A percentile compares a stretch with the other conserved stretches of the same genome.
phyloP scores from a whole-genome alignment of 495 filamentous ascomycete genomes.

The Lentithecium fluviatile region DNA sequence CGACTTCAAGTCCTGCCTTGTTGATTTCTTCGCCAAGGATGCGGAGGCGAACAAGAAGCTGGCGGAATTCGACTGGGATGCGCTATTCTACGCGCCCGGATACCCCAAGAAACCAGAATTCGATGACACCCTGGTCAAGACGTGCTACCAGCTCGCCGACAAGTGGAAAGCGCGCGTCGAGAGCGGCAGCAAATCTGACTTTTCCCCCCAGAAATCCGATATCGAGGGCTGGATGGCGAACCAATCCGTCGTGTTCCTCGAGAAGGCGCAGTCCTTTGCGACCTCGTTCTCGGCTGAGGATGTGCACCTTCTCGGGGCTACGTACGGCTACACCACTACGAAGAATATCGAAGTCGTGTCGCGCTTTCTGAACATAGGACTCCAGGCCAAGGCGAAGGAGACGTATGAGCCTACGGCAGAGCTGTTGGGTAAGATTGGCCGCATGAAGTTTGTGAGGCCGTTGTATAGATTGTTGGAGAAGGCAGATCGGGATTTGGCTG shows the following conservation, averaged over 20 bases:
- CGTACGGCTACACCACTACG: conserved; percentile 66
- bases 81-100: conserved; percentile 80
- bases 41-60: conserved; percentile 64
- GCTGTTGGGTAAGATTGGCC: conserved; percentile 74
- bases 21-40: conserved; percentile 77
- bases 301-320: conserved; percentile 65
- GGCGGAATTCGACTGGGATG: conserved; percentile 73
- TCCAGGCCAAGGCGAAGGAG: conserved; percentile 66
- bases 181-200: conserved; percentile 44
- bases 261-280: conserved; percentile 65
- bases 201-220: conserved; percentile 66
- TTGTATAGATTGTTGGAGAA: conserved; percentile 70
- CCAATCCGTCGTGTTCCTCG: conserved; percentile 87
- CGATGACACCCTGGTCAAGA: conserved; percentile 81
- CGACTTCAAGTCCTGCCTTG: conserved; percentile 84
- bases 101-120: conserved; percentile 87
- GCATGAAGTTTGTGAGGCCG: conserved; percentile 96
- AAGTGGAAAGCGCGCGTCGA: conserved; percentile 65
- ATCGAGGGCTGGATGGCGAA: conserved; percentile 73
- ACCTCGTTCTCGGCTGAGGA: conserved; percentile 59
- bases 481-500: conserved; percentile 68
- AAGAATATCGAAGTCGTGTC: conserved; percentile 82
- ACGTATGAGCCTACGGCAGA: conserved; percentile 68
- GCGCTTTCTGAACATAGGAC: conserved; percentile 72
- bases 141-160: conserved; percentile 75